Conservation (phyloP, 2,329 filamentous ascomycete species). For the Colletotrichum tropicale region DNA sequence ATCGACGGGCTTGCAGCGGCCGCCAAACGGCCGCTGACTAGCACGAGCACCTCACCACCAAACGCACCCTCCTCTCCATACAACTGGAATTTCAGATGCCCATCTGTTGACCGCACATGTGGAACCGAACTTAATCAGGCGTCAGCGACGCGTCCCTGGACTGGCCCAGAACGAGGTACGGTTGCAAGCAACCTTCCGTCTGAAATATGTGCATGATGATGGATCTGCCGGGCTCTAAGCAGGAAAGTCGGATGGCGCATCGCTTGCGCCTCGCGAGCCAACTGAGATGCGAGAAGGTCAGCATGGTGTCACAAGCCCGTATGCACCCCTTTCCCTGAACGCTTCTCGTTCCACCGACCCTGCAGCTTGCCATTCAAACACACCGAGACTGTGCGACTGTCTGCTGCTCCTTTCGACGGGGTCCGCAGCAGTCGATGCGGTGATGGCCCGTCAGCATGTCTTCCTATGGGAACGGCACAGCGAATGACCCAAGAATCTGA, state of each 20-base stretch:
- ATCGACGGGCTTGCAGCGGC: not conserved
- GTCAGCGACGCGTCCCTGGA: not conserved
- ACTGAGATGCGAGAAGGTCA: not conserved
- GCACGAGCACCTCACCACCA: not conserved
- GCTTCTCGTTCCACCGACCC: not conserved
- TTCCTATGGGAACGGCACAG: not conserved
- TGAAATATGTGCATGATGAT: not conserved
- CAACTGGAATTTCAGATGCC: not conserved
- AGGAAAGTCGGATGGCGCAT: not conserved
- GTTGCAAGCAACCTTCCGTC: not conserved
- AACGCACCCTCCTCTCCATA: not conserved
- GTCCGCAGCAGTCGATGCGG: not conserved
- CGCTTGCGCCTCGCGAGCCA: not conserved
- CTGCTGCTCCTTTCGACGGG: not conserved
- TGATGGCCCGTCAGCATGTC: not conserved
- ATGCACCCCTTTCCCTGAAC: not conserved
- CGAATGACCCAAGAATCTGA: not conserved
- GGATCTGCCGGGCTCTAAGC: not conserved
- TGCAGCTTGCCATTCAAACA: not conserved
- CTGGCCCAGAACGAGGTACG: not conserved
- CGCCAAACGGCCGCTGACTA: not conserved
- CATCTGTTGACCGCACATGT: not conserved
- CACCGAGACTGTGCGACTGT: not conserved
- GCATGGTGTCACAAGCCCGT: not conserved
- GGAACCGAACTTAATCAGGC: not conserved